These are phyloP conservation scores for Cystobasidium onofrii DNA, from an alignment of 768 basidiomycete species.

Conservation along the genomic window DNA sequence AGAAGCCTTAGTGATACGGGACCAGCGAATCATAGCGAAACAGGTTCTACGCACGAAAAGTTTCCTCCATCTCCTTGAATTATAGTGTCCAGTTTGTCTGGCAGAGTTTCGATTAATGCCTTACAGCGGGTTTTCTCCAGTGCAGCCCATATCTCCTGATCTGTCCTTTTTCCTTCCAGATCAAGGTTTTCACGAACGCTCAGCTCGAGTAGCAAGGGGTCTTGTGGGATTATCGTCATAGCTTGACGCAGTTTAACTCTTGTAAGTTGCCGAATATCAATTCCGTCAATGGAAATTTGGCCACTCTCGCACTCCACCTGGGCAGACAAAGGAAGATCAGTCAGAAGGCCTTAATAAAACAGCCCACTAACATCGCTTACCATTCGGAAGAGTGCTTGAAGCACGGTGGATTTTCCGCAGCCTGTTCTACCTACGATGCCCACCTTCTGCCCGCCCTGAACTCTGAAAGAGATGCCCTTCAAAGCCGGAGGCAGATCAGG, in stretches of 20 bases:
- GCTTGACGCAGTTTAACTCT: slow-evolving; percentile 10
- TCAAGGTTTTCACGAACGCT: slow-evolving; percentile 34
- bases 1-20: not conserved
- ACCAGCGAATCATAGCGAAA: not conserved
- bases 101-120: slow-evolving; percentile 24
- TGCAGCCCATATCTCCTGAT: slow-evolving; percentile 33
- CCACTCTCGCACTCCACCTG: slow-evolving; percentile 25
- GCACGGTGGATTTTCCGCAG: slow-evolving; percentile 28
- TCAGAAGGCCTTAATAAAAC: not conserved
- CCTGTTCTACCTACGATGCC: slow-evolving; percentile 31
- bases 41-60: not conserved
- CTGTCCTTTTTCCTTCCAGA: slow-evolving; percentile 25
- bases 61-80: slow-evolving; percentile 29
- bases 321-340: not conserved
- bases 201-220: slow-evolving; percentile 32
- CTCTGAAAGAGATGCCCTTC: slow-evolving; percentile 12
- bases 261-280: slow-evolving; percentile 14
- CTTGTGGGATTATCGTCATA: slow-evolving; percentile 33
- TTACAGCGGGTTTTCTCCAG: slow-evolving; percentile 34
- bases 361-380: not conserved
- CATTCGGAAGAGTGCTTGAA: slow-evolving; percentile 30
- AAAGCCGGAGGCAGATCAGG: slow-evolving; percentile 11
- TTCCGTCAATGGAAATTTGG: slow-evolving; percentile 24
- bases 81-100: slow-evolving; percentile 30
- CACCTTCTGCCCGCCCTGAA: slow-evolving; percentile 20